Conservation (phyloP, 345 rosid species). For the Salix dunnii region DNA sequence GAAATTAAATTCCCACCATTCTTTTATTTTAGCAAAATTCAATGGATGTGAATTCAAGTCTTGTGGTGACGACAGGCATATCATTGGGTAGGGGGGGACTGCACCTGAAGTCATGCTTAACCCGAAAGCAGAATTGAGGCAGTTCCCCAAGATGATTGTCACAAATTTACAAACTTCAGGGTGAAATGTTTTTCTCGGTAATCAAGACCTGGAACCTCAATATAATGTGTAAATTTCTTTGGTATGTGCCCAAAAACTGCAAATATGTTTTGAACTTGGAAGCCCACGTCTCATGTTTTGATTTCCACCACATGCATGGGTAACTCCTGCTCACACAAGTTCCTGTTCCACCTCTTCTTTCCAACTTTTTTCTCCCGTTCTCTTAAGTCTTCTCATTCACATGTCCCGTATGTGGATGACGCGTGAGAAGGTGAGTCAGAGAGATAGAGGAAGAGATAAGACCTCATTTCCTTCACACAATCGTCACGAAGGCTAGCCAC, state of each 20-base stretch:
- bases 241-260: not conserved
- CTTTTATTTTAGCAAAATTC: not conserved
- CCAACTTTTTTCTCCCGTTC: not conserved
- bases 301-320: not conserved
- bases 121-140: not conserved
- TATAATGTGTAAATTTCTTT: not conserved
- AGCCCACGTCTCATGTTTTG: not conserved
- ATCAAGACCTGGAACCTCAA: not conserved
- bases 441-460: slow-evolving; percentile 40
- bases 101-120: not conserved
- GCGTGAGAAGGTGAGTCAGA: not conserved
- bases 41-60: not conserved
- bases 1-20: not conserved
- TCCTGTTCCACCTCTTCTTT: not conserved
- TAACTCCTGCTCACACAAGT: not conserved
- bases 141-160: not conserved
- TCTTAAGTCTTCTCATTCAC: not conserved
- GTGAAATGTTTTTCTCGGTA: not conserved
- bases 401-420: not conserved
- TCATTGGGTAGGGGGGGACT: too few relatives aligned
- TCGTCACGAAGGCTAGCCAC: slow-evolving; percentile 19
- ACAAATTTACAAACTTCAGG: not conserved
- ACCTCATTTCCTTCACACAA: slow-evolving; percentile 43
- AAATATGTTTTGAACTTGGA: not conserved
- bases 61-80: not conserved